These are phyloP conservation scores for Elsinoe australis DNA, from an alignment of 2,329 filamentous ascomycete species.

Conservation along the genomic window DNA sequence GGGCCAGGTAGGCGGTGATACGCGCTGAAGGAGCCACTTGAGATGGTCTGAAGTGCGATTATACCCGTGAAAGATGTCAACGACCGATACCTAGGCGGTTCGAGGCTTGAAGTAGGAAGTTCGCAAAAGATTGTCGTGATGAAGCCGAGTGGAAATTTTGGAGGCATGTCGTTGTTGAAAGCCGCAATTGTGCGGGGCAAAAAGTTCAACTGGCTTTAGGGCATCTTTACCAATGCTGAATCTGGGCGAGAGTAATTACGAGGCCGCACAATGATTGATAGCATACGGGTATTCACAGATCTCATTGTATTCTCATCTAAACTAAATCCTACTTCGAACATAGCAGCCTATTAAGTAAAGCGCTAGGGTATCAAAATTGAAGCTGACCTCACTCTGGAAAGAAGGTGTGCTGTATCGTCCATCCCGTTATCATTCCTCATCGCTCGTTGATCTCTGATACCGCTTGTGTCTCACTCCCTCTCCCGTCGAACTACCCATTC, in stretches of 20 bases:
- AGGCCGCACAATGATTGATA: neutral
- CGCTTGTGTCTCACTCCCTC: neutral
- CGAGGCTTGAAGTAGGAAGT: no score
- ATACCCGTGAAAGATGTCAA: no score
- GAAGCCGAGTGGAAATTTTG: neutral
- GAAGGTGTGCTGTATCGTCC: neutral
- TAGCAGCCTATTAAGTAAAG: no score
- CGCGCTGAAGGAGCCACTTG: conserved; percentile 45
- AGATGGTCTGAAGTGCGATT: neutral
- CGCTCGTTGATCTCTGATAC: neutral
- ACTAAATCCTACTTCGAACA: neutral
- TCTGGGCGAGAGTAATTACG: neutral
- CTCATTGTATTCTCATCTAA: neutral
- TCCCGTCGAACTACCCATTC: neutral
- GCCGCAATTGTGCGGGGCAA: neutral
- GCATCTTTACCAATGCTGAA: neutral
- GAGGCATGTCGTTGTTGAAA: neutral
- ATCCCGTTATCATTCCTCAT: conserved; percentile 2
- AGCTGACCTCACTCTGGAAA: neutral
- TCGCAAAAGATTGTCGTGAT: neutral
- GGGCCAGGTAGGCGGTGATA: conserved; percentile 45
- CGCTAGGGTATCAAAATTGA: conserved; percentile 15
- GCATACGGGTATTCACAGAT: no score
- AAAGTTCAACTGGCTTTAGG: neutral
- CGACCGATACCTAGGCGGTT: no score